Percentiles rank a stretch among this genome's conserved stretches.
These are phyloP conservation scores for Urtica urens DNA, from an alignment of 306 rosid genomes.

Conservation along the genomic window DNA sequence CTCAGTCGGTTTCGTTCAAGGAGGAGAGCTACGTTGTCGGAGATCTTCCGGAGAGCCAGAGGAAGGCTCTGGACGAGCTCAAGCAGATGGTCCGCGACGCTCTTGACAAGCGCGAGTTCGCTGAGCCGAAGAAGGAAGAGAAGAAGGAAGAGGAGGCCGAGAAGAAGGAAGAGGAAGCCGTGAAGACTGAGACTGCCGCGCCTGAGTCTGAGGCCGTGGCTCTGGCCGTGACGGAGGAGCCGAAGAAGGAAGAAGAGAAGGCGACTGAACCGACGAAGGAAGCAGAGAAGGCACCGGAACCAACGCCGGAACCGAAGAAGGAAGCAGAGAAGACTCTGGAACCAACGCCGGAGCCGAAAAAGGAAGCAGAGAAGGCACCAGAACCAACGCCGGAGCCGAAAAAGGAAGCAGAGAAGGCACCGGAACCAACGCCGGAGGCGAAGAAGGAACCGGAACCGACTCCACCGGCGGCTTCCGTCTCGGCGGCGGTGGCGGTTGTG, in stretches of 20 bases:
- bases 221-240: conserved; percentile 1
- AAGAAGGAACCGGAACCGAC: conserved; percentile 14
- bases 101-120: conserved; percentile 54
- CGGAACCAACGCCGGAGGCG: conserved; percentile 3
- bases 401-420: conserved; percentile 12
- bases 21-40: conserved; percentile 70
- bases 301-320: conserved; percentile 15
- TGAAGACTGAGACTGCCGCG: conserved; percentile 1
- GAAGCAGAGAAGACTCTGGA: conserved; percentile 24
- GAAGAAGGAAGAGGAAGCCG: conserved; percentile 1
- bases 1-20: conserved; percentile 83
- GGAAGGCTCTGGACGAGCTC: conserved; percentile 72
- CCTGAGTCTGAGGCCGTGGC: neutral
- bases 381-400: too few relatives aligned
- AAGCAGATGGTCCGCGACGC: conserved; percentile 62
- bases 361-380: neutral
- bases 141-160: conserved; percentile 20
- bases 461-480: too few relatives aligned
- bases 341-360: neutral
- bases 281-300: neutral
- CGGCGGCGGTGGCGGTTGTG: conserved; percentile 18
- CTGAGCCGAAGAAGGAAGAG: conserved; percentile 27
- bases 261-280: neutral
- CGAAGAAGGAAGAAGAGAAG: neutral
- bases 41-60: conserved; percentile 73